Evolutionary conservation across 805 yeast species (phyloP).

Genomic region (Cyberlindnera xylosilytica): DNA sequence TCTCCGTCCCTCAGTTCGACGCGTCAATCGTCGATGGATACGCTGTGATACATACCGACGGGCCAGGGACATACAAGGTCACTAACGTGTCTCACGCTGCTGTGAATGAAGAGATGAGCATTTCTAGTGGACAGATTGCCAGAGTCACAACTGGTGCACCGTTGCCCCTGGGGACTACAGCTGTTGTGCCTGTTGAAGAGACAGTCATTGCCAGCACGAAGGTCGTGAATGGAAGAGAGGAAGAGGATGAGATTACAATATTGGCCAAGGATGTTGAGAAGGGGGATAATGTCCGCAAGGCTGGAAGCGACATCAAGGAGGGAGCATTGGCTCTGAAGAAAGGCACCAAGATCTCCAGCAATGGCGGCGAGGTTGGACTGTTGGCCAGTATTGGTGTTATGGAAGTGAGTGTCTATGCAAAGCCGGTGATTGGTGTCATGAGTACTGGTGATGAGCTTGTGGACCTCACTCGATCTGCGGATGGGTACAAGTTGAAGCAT

Average conservation of each 20-base stretch:
- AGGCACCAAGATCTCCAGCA: constrained; percentile 35
- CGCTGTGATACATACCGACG: constrained; percentile 44
- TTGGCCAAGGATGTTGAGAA: constrained; percentile 36
- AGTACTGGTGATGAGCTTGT: constrained; percentile 53
- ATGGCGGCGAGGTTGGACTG: constrained; percentile 50
- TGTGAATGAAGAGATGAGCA: constrained; percentile 21
- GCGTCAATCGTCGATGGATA: constrained; percentile 59
- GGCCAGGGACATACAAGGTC: constrained; percentile 43
- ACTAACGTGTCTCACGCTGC: constrained; percentile 42
- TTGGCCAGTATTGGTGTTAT: constrained; percentile 45
- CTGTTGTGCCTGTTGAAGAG: constrained; percentile 54
- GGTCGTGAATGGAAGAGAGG: constrained; percentile 33
- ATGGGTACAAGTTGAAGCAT: constrained; percentile 19
- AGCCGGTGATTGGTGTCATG: constrained; percentile 44
- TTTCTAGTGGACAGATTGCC: no score
- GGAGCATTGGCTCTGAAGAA: constrained; percentile 36
- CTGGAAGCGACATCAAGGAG: constrained; percentile 45
- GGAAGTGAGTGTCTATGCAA: constrained; percentile 35
- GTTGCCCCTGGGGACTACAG: constrained; percentile 49
- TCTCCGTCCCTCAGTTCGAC: constrained; percentile 45
- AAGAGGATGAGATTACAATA: constrained; percentile 40
- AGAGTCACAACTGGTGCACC: constrained; percentile 59
- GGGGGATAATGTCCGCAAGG: constrained; percentile 45
- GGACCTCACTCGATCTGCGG: constrained; percentile 25
- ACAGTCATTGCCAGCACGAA: constrained; percentile 36